These are phyloP conservation scores for Penicillium sp. DNA, from an alignment of 2,329 filamentous ascomycete genomes.

Conservation along the genomic window DNA sequence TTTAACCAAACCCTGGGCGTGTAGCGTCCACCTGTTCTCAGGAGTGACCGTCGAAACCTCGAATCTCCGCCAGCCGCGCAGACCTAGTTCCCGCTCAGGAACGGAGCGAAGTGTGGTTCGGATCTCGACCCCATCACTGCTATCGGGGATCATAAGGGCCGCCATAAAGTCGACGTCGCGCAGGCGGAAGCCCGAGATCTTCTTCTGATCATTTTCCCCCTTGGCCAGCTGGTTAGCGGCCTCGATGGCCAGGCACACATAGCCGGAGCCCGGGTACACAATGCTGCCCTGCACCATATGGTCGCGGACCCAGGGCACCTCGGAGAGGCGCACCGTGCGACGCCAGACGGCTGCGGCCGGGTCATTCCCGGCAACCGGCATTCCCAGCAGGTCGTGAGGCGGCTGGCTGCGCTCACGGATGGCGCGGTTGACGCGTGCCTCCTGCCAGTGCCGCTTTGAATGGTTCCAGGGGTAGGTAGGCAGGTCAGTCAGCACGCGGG, in stretches of 20 bases:
- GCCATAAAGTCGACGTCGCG: not conserved
- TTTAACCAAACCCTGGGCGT: not conserved
- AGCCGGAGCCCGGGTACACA: not conserved
- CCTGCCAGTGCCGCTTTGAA: not conserved
- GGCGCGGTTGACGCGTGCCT: not conserved
- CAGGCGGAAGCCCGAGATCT: not conserved
- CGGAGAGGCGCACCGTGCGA: not conserved
- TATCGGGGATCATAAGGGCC: not conserved
- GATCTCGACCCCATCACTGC: not conserved
- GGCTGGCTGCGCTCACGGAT: not conserved
- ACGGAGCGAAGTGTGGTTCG: not conserved
- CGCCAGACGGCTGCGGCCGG: not conserved
- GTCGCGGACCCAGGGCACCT: conserved; percentile 33
- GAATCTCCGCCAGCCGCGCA: not conserved
- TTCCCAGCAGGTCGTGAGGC: not conserved
- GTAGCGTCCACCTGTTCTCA: not conserved
- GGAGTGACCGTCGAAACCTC: not conserved
- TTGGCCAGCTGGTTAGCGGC: not conserved
- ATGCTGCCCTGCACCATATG: not conserved
- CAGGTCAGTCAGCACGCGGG: not conserved
- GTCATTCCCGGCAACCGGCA: not conserved
- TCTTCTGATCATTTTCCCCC: not conserved
- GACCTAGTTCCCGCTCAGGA: not conserved
- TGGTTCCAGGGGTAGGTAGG: not conserved
- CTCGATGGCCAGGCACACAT: not conserved